Evolutionary conservation across 495 filamentous ascomycete genomes (phyloP).

Genomic region (Aspergillus olivimuriae): DNA sequence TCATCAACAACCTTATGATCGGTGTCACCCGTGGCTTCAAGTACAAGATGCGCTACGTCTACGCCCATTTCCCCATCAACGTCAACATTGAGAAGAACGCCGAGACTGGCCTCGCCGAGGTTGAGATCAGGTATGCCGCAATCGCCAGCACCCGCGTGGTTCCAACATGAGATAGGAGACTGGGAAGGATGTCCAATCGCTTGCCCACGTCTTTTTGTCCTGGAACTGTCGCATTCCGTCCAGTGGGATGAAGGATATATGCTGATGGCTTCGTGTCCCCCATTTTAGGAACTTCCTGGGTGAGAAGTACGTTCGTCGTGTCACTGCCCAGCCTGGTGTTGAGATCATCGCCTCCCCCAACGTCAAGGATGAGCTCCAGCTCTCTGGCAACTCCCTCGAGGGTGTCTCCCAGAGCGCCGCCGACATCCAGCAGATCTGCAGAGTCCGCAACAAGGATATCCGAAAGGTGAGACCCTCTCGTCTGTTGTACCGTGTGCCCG

Average conservation of each 20-base stretch:
- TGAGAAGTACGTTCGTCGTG: conserved; percentile 96
- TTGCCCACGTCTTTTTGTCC: no score
- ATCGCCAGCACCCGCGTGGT: conserved; percentile 1
- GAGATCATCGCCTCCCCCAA: conserved; percentile 81
- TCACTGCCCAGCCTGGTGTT: conserved; percentile 84
- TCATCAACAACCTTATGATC: conserved; percentile 97
- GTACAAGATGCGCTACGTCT: conserved; percentile 99
- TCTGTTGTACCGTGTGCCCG: no score
- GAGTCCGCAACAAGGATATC: conserved; percentile 99
- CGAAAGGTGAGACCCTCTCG: conserved; percentile 91
- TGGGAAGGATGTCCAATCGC: background rate
- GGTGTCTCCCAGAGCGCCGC: conserved; percentile 94
- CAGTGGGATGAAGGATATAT: no score
- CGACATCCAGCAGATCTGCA: conserved; percentile 99
- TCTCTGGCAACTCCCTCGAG: conserved; percentile 92
- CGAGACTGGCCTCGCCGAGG: conserved; percentile 79
- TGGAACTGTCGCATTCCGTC: no score
- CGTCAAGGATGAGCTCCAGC: conserved; percentile 93
- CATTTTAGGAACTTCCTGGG: conserved; percentile 89
- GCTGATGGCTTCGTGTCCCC: conserved; percentile 12
- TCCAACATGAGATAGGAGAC: background rate
- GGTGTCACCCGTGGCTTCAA: conserved; percentile 98
- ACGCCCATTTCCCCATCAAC: conserved; percentile 99
- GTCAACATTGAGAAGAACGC: conserved; percentile 96
- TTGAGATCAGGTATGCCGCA: conserved; percentile 88